Base-by-base conservation (phyloP, 306 rosid genomes). In the Lathyrus tuberosus region DNA sequence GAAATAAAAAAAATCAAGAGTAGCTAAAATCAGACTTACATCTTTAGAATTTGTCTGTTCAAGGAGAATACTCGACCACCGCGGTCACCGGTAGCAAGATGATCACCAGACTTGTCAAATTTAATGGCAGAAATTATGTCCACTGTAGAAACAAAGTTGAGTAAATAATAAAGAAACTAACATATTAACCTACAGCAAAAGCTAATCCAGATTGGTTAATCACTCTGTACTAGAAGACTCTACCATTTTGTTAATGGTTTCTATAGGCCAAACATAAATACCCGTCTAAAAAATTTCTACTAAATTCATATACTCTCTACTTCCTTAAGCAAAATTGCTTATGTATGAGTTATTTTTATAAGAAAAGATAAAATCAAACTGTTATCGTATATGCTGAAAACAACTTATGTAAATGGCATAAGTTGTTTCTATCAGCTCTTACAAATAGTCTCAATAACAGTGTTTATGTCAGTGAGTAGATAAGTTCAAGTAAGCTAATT, bases 51-150 rank as follows among this genome's bases (percentile, higher is more conserved):
- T 96, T 40, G 96, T 91, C 85, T 97, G 88, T 84, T 95, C 99
- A 80, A 95, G 91, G 43, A 95, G 99, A 79, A 95, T 66, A 95
- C 99, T 56, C 99, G 91, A 33, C 99, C 99, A 68, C 99, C 99
- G n/a, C 97, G 96, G 74, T 95, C 99, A 24, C 99, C 99, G 10
- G 99, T 95, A 76, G 97, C 99, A 73, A 95, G 99, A 87, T 91
- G 97, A 78, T 91, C 91, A 46, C 99, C 99, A 65, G 81, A 86
- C 81, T 82, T 91, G 82, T 95, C 99, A 43, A 95, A 95, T 78
- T 95, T 97, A 68, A 95, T 95, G 26, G 99, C 99, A 79, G 99
- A 95, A 76, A 95, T 95, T 65, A 95, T 91, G 84, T 95, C 99
- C 81, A 95, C 99, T 95, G 93, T 78, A 79, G 59, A 82, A 73